Evolutionary conservation across 495 filamentous ascomycete genomes (phyloP).

Genomic region (Daldinia vernicosa): DNA sequence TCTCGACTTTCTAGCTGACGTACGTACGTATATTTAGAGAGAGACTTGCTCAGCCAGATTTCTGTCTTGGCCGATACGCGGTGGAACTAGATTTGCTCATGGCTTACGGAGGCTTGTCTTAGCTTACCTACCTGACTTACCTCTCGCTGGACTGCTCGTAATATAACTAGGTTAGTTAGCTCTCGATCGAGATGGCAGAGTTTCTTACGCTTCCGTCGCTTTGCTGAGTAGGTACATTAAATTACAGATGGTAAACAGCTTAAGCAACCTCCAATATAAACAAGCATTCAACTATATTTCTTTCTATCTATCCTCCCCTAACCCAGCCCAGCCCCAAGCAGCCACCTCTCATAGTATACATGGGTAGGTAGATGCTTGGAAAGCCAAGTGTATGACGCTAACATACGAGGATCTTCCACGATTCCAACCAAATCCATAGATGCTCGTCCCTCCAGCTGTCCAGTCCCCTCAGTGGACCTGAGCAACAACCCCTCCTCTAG

Average conservation of each 20-base stretch:
- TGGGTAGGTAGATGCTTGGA: not conserved
- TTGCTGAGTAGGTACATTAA: too few relatives aligned
- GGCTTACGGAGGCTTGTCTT: too few relatives aligned
- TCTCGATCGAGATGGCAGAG: too few relatives aligned
- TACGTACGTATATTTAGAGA: not conserved
- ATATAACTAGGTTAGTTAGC: too few relatives aligned
- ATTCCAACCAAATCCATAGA: not conserved
- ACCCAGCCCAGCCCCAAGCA: conserved; percentile 2
- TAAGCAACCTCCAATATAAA: too few relatives aligned
- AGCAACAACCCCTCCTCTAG: not conserved
- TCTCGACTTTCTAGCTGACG: not conserved
- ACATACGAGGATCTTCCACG: conserved; percentile 10
- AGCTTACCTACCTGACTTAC: too few relatives aligned
- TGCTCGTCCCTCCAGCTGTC: not conserved
- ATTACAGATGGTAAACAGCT: too few relatives aligned
- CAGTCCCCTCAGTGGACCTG: not conserved
- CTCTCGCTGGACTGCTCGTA: not conserved
- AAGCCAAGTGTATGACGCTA: conserved; percentile 35
- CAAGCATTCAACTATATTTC: not conserved
- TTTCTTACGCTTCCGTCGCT: too few relatives aligned
- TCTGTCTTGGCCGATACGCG: not conserved
- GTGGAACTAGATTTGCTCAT: too few relatives aligned
- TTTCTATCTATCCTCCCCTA: conserved; percentile 10
- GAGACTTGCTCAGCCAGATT: not conserved
- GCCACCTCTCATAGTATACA: not conserved